Base-by-base conservation (phyloP, 768 basidiomycete genomes). In the Sporobolomyces pararoseus region DNA sequence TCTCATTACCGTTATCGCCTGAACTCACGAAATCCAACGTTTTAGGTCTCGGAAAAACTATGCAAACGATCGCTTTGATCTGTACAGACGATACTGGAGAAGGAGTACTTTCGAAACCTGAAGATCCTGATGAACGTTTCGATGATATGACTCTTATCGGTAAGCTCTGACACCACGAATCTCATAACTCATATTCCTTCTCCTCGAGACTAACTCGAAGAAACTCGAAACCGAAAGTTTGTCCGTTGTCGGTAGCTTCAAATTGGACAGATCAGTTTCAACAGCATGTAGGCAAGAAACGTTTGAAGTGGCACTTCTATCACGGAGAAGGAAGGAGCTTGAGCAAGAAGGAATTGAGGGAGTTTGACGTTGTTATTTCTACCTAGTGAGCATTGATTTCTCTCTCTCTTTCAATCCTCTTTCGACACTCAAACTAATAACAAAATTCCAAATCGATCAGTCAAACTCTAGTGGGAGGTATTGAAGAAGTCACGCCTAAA, bases 31-130 rank as follows among this genome's bases (percentile, higher is more conserved):
- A n/a, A n/a, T n/a, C n/a, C n/a, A n/a, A n/a, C n/a, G n/a, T n/a
- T n/a, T n/a, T n/a, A 76, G 75, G 71, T 60, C 62, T 77, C 87
- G 93, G 93, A 0, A 96, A 95, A 83, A 96, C 94, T 0, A 81
- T 96, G 49, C 91, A 90, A 0, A 91, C 92, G 85, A 81, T 96
- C 47, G 83, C 91, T 7, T 82, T 96, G 21, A 84, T 92, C 47
- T 79, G 93, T 32, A 68, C 73, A 27, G 70, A 74, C 57, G 72
- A 71, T 52, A 72, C 70, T 0, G 75, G 75, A 54, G 70, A 76
- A 32, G 75, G 73, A 29, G 71, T 76, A 2, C 54, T 74, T 16
- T 44, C 63, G 23, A 47, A 68, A 47, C 75, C 75, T 2, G 75
- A 76, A 39, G 63, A 68, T 2, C 93, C 92, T 3, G 76, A 82